phyloP scores from a whole-genome alignment of 176 grass and related monocot species.

The Bromus sterilis region DNA sequence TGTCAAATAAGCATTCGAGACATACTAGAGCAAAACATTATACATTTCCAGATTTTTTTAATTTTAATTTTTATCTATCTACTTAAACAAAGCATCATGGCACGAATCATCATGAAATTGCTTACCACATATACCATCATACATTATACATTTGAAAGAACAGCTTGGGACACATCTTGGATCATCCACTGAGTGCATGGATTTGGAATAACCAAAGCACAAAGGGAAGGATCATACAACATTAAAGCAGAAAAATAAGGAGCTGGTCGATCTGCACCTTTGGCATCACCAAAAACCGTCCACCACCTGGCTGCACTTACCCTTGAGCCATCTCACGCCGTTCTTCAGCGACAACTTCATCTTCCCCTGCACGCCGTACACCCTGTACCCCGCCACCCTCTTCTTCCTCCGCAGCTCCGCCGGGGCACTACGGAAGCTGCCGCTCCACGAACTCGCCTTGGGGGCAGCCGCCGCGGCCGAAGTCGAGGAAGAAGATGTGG shows the following conservation, averaged over 20 bases:
- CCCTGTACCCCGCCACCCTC: slow-evolving; percentile 48
- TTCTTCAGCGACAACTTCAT: slow-evolving; percentile 50
- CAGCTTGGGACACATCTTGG: no score
- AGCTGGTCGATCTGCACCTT: background rate
- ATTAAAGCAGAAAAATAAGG: background rate
- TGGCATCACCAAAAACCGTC: slow-evolving; percentile 26
- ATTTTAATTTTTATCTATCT: no score
- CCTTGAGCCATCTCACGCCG: slow-evolving; percentile 62
- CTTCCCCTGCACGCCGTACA: slow-evolving; percentile 42
- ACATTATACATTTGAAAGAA: no score
- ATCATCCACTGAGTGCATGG: background rate
- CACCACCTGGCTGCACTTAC: slow-evolving; percentile 31
- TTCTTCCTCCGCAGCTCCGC: slow-evolving; percentile 67
- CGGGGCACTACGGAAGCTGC: slow-evolving; percentile 22
- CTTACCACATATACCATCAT: no score
- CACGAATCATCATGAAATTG: no score
- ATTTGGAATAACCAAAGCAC: background rate
- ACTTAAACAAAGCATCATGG: no score
- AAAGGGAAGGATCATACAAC: background rate
- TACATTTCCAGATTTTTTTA: no score
- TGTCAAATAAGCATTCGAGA: no score
- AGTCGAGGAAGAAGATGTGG: slow-evolving; percentile 8
- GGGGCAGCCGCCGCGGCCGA: background rate
- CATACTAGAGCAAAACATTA: no score
- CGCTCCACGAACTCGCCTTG: slow-evolving; percentile 8